Conservation (phyloP, 148 eudicot species). For the Camellia japonica region DNA sequence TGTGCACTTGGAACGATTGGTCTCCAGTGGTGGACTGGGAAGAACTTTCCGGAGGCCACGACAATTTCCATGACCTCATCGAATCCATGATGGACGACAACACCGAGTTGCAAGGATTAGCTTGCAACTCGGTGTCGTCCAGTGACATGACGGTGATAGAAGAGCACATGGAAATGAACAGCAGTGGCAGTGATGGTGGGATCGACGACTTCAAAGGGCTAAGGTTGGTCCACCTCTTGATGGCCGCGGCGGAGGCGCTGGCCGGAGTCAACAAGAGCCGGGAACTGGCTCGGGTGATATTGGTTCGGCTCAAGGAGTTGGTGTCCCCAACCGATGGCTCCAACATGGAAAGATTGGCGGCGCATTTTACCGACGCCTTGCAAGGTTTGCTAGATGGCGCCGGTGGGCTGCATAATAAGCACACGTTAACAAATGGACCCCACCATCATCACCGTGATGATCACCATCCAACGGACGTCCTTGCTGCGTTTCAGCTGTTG, state of each 20-base stretch:
- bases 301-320: slow-evolving; percentile 64
- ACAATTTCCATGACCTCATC: slow-evolving; percentile 33
- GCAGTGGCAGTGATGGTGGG: not conserved
- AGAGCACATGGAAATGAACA: no score
- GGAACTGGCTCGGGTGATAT: slow-evolving; percentile 54
- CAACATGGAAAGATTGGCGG: slow-evolving; percentile 50
- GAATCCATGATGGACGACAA: slow-evolving; percentile 39
- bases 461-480: slow-evolving; percentile 27
- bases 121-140: no score
- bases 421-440: slow-evolving; percentile 2
- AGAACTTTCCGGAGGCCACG: slow-evolving; percentile 26
- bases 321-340: slow-evolving; percentile 43
- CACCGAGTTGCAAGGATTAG: not conserved
- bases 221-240: slow-evolving; percentile 44
- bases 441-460: no score
- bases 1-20: slow-evolving; percentile 43
- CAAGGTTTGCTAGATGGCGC: slow-evolving; percentile 19
- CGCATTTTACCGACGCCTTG: slow-evolving; percentile 44
- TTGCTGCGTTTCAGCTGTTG: slow-evolving; percentile 47
- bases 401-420: not conserved
- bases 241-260: slow-evolving; percentile 54
- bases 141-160: no score
- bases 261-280: slow-evolving; percentile 32
- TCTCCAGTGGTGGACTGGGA: slow-evolving; percentile 54
- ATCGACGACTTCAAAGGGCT: slow-evolving; percentile 37